Evolutionary conservation across 805 yeast species (phyloP).

Genomic region (Candida caryicola): DNA sequence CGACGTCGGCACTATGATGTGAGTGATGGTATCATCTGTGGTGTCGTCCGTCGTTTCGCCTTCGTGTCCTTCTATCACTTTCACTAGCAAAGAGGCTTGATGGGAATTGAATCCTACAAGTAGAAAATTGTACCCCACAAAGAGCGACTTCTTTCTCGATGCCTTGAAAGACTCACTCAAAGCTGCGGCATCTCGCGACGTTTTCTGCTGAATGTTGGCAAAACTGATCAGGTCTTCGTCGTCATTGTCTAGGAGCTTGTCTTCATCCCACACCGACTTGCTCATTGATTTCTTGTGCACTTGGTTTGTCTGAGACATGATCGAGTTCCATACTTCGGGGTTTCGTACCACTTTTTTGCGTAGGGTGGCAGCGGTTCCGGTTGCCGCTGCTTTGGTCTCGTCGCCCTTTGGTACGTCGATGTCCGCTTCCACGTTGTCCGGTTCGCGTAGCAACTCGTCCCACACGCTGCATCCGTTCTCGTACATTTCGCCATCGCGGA

Average conservation of each 20-base stretch:
- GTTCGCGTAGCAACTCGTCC: constrained; percentile 20
- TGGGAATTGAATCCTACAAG: constrained; percentile 39
- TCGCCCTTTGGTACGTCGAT: background rate
- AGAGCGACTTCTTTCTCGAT: constrained; percentile 21
- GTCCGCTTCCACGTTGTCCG: background rate
- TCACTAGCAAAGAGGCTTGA: constrained; percentile 36
- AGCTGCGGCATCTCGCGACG: background rate
- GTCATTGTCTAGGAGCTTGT: constrained; percentile 13
- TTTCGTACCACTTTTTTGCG: constrained; percentile 18
- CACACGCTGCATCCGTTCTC: constrained; percentile 36
- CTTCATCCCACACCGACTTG: constrained; percentile 28
- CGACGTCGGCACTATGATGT: constrained; percentile 30
- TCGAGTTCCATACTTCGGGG: constrained; percentile 43
- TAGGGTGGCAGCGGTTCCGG: constrained; percentile 9
- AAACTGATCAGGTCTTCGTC: constrained; percentile 1
- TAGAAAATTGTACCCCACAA: constrained; percentile 42
- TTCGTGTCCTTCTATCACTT: constrained; percentile 45
- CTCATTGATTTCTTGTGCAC: constrained; percentile 11
- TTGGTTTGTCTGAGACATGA: constrained; percentile 28
- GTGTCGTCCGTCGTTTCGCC: constrained; percentile 33
- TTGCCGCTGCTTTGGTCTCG: constrained; percentile 2
- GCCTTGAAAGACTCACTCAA: background rate
- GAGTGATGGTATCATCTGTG: constrained; percentile 25
- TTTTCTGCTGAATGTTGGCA: background rate
- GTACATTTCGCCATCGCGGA: constrained; percentile 15